Conservation (phyloP, 2,329 filamentous ascomycete species). For the Ophiostoma perfectum region DNA sequence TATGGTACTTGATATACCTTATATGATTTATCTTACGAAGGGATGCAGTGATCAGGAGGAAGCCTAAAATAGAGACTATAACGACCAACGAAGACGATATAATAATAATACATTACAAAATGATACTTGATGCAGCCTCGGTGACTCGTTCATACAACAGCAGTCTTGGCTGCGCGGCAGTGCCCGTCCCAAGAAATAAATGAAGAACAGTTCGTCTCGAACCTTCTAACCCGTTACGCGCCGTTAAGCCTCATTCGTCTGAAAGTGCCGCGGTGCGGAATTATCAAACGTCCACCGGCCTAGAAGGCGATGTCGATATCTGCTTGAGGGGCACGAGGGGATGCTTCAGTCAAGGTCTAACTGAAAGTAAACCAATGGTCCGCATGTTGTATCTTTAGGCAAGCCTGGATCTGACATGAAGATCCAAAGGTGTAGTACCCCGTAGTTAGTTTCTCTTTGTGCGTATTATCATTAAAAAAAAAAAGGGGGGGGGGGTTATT, state of each 20-base stretch:
- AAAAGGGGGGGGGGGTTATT: too few species aligned
- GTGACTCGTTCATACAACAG: slow-evolving; percentile 1
- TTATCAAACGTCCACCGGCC: too few species aligned
- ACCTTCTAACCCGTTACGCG: not conserved
- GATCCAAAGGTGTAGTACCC: too few species aligned
- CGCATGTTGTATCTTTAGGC: too few species aligned
- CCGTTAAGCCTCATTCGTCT: slow-evolving; percentile 1
- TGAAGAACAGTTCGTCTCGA: not conserved
- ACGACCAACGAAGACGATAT: not conserved
- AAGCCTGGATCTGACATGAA: too few species aligned
- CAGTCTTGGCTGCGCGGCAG: slow-evolving; percentile 7
- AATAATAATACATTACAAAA: not conserved
- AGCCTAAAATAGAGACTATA: not conserved
- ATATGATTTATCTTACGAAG: not conserved
- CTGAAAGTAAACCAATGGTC: too few species aligned
- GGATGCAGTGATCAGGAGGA: not conserved
- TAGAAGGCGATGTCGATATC: not conserved
- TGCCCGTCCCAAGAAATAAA: not conserved
- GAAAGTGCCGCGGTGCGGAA: too few species aligned
- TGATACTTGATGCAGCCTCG: not conserved
- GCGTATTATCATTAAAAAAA: too few species aligned
- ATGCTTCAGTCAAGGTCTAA: too few species aligned
- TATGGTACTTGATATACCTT: too few species aligned
- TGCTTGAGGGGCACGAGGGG: too few species aligned
- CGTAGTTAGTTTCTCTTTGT: too few species aligned